These are phyloP conservation scores for Ramaria sp. DNA, from an alignment of 768 basidiomycete genomes.

Conservation along the genomic window DNA sequence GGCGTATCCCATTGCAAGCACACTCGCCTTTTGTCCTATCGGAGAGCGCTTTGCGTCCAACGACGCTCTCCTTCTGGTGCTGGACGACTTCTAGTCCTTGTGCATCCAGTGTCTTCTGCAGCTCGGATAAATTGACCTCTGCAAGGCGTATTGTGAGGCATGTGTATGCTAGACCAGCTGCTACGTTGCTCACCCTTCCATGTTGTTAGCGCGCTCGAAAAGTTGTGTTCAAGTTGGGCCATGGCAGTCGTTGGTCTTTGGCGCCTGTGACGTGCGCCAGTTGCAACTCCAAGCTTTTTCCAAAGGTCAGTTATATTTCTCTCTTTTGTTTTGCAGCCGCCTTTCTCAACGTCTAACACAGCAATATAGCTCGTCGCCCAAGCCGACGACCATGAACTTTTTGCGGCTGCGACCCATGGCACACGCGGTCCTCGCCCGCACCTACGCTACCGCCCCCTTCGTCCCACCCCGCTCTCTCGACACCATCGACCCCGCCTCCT, in stretches of 20 bases:
- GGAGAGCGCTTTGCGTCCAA: conserved; percentile 87
- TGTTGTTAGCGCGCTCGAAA: conserved; percentile 83
- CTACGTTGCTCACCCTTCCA: conserved; percentile 63
- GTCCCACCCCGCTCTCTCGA: conserved; percentile 26
- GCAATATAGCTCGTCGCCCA: no score
- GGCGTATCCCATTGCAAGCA: background rate
- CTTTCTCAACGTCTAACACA: no score
- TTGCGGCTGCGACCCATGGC: background rate
- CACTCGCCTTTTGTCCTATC: conserved; percentile 91
- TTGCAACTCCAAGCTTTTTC: no score
- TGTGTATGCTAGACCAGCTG: background rate
- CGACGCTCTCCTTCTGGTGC: conserved; percentile 94
- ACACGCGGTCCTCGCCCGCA: background rate
- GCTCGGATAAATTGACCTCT: conserved; percentile 83
- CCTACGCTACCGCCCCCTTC: conserved; percentile 17
- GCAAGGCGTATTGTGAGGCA: background rate
- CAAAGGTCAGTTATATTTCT: no score
- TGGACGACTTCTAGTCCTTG: conserved; percentile 95
- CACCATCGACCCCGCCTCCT: conserved; percentile 9
- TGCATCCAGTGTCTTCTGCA: conserved; percentile 86
- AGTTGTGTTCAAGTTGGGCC: conserved; percentile 57
- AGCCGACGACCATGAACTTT: background rate
- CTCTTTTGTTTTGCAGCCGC: no score
- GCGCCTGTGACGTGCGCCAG: background rate
- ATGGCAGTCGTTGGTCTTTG: conserved; percentile 6